Percentiles rank a stretch among this genome's conserved stretches.
Conservation (phyloP, 129 eudicot genomes). For the Tanacetum coccineum region DNA sequence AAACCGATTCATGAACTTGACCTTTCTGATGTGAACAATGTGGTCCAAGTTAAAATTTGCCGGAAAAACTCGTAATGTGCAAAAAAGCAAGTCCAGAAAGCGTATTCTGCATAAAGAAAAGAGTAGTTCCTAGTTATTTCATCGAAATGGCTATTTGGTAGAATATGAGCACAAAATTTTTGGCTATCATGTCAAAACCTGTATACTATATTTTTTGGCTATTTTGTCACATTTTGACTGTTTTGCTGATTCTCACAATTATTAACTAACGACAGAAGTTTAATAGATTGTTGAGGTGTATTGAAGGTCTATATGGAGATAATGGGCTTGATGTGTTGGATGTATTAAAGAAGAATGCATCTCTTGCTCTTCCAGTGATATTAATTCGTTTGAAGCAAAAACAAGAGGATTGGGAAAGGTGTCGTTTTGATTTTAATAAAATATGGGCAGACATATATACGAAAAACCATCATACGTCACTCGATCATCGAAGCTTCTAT, state of each 20-base stretch:
- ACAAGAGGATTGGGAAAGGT: slow-evolving; percentile 96
- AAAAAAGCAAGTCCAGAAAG: no score
- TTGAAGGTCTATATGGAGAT: slow-evolving; percentile 95
- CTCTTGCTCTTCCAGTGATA: slow-evolving; percentile 87
- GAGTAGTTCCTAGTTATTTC: no score
- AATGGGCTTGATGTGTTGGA: slow-evolving; percentile 97
- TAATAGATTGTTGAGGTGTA: slow-evolving; percentile 52
- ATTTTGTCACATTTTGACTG: no score
- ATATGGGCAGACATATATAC: slow-evolving; percentile 93
- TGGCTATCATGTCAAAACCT: no score
- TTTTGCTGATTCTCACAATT: no score
- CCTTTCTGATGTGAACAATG: no score
- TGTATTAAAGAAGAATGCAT: slow-evolving; percentile 77
- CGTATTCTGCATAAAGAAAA: no score
- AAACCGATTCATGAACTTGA: no score
- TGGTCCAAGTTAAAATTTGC: slow-evolving; percentile 32
- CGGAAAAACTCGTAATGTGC: no score
- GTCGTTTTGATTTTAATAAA: slow-evolving; percentile 86
- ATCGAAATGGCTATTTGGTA: no score
- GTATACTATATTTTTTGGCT: no score
- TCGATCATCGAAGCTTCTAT: slow-evolving; percentile 96
- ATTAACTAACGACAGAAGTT: not conserved
- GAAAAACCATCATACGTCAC: slow-evolving; percentile 91
- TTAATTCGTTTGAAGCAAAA: slow-evolving; percentile 94
- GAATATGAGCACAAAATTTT: no score